Percentiles rank a stretch among this genome's conserved stretches.
Evolutionary conservation across 208 protist species (phyloP).

Genomic region (Polymyxa betae): DNA sequence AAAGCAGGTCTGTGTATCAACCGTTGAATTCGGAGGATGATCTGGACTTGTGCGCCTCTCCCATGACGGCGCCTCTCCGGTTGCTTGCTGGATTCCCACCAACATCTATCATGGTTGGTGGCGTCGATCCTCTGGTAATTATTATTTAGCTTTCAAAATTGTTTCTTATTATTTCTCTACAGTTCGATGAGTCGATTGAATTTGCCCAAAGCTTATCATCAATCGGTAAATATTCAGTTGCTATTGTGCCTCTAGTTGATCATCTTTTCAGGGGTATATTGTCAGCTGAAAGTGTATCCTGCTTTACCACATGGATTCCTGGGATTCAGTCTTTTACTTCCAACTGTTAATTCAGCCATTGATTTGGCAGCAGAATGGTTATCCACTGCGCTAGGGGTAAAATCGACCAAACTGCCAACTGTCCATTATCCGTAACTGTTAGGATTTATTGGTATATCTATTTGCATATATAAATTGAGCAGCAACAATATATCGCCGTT

Average conservation of each 20-base stretch:
- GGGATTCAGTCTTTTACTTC: neutral
- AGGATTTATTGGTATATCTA: neutral
- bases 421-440: neutral
- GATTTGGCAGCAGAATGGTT: neutral
- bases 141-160: neutral
- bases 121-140: neutral
- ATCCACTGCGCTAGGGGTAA: neutral
- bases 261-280: neutral
- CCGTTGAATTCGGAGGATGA: neutral
- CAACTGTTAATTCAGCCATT: neutral
- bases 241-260: neutral
- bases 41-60: neutral
- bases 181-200: constrained; percentile 37
- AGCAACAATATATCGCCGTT: neutral
- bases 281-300: constrained; percentile 38
- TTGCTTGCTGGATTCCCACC: constrained; percentile 16
- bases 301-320: constrained; percentile 21
- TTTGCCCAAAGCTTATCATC: constrained; percentile 7
- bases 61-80: neutral
- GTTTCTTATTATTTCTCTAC: neutral
- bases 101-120: neutral
- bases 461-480: neutral
- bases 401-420: neutral
- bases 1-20: neutral
- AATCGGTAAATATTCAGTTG: constrained; percentile 30